These are phyloP conservation scores for Coemansia sp. DNA, from an alignment of 371 early-diverging fungal genomes.

Conservation along the genomic window DNA sequence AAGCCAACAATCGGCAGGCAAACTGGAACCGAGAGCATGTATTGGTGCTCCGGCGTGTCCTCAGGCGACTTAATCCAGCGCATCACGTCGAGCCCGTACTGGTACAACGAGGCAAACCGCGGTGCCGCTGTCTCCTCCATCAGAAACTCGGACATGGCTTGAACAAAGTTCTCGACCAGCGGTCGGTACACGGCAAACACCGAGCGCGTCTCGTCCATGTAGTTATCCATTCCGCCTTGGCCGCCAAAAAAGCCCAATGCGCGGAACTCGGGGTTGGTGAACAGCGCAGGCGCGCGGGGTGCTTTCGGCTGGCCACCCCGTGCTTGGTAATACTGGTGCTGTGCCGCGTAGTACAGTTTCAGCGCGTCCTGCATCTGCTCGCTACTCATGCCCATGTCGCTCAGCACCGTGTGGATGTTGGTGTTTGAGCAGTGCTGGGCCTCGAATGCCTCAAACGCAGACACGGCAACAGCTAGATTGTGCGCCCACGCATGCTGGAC, in stretches of 20 bases:
- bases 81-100: constrained; percentile 75
- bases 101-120: constrained; percentile 66
- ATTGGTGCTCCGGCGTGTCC: constrained; percentile 70
- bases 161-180: constrained; percentile 69
- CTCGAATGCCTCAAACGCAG: constrained; percentile 19
- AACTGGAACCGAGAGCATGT: constrained; percentile 78
- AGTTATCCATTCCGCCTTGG: constrained; percentile 91
- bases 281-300: constrained; percentile 8
- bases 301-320: neutral
- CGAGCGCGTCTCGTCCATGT: constrained; percentile 83
- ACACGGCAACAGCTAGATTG: neutral
- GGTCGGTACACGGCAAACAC: constrained; percentile 75
- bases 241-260: constrained; percentile 89
- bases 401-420: constrained; percentile 15
- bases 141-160: constrained; percentile 68
- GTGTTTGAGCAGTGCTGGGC: constrained; percentile 1
- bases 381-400: neutral
- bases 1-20: constrained; percentile 88
- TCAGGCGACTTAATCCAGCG: constrained; percentile 81
- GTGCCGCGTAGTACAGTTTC: neutral
- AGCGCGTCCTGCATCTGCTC: neutral
- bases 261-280: constrained; percentile 3
- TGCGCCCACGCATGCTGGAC: neutral
- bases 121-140: constrained; percentile 68
- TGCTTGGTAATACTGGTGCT: neutral